A percentile compares a stretch with the other conserved stretches of the same genome.
Conservation (phyloP, 2,329 filamentous ascomycete species). For the Diaporthe capsici region DNA sequence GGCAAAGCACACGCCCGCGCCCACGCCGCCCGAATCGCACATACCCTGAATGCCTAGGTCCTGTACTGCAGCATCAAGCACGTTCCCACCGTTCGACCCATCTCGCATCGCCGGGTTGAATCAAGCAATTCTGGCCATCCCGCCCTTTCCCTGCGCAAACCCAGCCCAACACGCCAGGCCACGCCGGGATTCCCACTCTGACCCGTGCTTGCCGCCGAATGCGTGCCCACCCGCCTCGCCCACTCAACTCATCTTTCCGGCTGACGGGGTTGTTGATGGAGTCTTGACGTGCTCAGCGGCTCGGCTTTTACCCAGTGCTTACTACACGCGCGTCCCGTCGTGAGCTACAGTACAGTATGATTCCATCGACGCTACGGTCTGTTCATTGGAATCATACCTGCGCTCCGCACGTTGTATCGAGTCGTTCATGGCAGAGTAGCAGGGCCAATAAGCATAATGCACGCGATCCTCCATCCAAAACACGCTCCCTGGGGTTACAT, state of each 20-base stretch:
- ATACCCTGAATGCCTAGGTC: background rate
- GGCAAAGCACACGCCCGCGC: background rate
- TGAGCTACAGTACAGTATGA: background rate
- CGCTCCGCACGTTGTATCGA: conserved; percentile 14
- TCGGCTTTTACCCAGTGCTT: background rate
- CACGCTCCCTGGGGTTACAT: conserved; percentile 14
- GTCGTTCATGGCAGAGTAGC: conserved; percentile 21
- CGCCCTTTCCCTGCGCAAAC: conserved; percentile 18
- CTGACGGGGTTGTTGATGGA: background rate
- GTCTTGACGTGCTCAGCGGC: conserved; percentile 7
- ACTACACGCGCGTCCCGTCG: background rate
- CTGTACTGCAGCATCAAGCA: background rate
- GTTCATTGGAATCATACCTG: background rate
- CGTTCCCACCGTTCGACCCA: conserved; percentile 33
- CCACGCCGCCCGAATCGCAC: conserved; percentile 5
- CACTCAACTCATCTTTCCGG: background rate
- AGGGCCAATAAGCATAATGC: conserved; percentile 24
- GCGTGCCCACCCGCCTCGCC: background rate
- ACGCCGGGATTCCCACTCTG: conserved; percentile 4
- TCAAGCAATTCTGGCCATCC: conserved; percentile 24
- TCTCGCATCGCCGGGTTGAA: conserved; percentile 28
- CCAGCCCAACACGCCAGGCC: background rate
- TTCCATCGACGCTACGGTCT: background rate
- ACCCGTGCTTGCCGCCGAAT: conserved; percentile 22
- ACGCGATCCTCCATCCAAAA: conserved; percentile 22